phyloP scores from a whole-genome alignment of 257 asterid genomes.

The Scutellaria baicalensis region DNA sequence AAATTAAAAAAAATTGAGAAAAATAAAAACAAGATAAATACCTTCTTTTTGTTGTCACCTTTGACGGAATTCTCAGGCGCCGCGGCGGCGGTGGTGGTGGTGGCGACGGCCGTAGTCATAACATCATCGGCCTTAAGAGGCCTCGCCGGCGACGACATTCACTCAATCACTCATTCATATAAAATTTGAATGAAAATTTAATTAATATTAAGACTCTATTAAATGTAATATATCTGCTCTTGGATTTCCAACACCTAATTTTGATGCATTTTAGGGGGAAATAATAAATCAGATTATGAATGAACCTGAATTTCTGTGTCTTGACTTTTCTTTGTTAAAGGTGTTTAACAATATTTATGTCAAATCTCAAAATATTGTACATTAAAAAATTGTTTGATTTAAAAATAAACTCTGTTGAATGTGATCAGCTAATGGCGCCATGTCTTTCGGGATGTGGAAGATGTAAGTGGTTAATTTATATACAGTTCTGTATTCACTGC shows the following conservation, averaged over 20 bases:
- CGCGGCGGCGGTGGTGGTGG: conserved; percentile 24
- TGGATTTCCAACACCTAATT: conserved; percentile 21
- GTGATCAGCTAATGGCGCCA: conserved; percentile 53
- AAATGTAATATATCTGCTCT: conserved; percentile 1
- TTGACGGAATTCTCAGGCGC: conserved; percentile 43
- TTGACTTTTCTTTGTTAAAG: conserved; percentile 14
- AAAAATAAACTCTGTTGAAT: conserved; percentile 1
- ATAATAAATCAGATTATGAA: conserved; percentile 22
- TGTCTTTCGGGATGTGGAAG: conserved; percentile 36
- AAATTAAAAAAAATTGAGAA: background rate
- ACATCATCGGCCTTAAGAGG: conserved; percentile 21
- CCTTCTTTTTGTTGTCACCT: conserved; percentile 62
- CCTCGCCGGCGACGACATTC: conserved; percentile 32
- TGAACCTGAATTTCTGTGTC: conserved; percentile 44
- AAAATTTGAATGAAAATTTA: background rate
- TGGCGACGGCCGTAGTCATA: conserved; percentile 35
- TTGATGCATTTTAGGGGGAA: background rate
- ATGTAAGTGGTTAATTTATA: conserved; percentile 4
- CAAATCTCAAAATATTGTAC: background rate
- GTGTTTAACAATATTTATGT: background rate
- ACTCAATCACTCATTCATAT: conserved; percentile 12
- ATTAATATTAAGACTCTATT: background rate
- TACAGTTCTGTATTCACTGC: conserved; percentile 17
- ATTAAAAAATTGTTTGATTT: background rate
- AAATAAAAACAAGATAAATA: background rate